Conservation (phyloP, 305 asterid genomes). For the Withania somnifera region DNA sequence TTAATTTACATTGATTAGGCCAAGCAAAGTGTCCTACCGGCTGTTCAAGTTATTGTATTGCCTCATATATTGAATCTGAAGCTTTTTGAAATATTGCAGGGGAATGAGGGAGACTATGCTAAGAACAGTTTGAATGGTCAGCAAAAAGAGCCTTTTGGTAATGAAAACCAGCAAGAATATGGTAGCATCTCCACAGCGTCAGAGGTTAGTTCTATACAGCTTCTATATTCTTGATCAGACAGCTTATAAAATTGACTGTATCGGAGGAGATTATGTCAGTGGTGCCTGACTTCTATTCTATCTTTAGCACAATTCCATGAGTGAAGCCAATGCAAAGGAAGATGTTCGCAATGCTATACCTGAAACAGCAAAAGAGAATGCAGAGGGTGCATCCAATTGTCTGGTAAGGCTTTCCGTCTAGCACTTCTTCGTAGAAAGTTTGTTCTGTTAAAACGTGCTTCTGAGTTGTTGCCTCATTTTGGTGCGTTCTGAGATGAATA, state of each 20-base stretch:
- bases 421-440: not conserved
- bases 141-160: not conserved
- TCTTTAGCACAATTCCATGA: not conserved
- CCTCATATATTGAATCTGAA: not conserved
- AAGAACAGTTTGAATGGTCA: not conserved
- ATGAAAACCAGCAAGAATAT: not conserved
- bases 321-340: not conserved
- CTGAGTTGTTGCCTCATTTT: not conserved
- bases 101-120: not conserved
- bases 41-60: not conserved
- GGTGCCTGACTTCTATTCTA: not conserved
- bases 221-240: not conserved
- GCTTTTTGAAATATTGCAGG: slow-evolving; percentile 2
- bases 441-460: not conserved
- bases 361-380: not conserved
- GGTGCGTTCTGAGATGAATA: not conserved
- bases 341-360: not conserved
- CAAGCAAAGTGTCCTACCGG: not conserved
- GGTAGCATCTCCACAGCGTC: not conserved
- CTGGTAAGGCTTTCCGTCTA: not conserved
- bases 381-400: not conserved
- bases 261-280: not conserved
- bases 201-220: slow-evolving; percentile 1
- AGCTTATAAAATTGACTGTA: not conserved
- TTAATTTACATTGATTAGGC: not conserved